Evolutionary conservation across 2,329 filamentous ascomycete species (phyloP).

Genomic region (Pestalotiopsis sp.): DNA sequence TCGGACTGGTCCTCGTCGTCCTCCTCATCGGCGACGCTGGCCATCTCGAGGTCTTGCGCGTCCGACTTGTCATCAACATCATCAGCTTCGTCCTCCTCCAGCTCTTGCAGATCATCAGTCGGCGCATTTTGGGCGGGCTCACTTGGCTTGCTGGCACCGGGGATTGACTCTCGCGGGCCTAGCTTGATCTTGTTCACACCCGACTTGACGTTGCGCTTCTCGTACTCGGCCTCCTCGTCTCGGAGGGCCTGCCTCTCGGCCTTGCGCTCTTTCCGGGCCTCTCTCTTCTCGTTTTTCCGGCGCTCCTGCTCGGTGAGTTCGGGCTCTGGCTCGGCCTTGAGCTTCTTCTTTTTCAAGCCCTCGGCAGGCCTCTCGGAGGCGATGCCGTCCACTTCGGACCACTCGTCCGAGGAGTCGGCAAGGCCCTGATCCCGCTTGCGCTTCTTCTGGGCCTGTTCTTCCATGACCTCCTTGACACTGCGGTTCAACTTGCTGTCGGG

Average conservation of each 20-base stretch:
- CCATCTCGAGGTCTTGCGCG: constrained; percentile 47
- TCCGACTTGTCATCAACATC: constrained; percentile 28
- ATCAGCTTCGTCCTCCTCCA: constrained; percentile 6
- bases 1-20: constrained; percentile 39
- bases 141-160: constrained; percentile 6
- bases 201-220: constrained; percentile 38
- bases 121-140: constrained; percentile 11
- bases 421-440: constrained; percentile 63
- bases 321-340: constrained; percentile 47
- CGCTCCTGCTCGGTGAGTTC: constrained; percentile 43
- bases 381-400: constrained; percentile 51
- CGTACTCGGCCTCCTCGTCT: constrained; percentile 41
- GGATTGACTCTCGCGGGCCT: constrained; percentile 31
- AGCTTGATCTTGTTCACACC: constrained; percentile 38
- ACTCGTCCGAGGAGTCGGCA: constrained; percentile 49
- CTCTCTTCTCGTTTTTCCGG: constrained; percentile 53
- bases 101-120: constrained; percentile 17
- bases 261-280: constrained; percentile 45
- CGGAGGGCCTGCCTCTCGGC: constrained; percentile 40
- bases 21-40: constrained; percentile 50
- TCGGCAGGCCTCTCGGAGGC: constrained; percentile 65
- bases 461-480: constrained; percentile 90
- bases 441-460: constrained; percentile 77
- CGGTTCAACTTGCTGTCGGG: constrained; percentile 80
- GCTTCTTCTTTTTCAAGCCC: constrained; percentile 62